These are phyloP conservation scores for Talaromyces sp. DNA, from an alignment of 2,329 filamentous ascomycete species.

Conservation along the genomic window DNA sequence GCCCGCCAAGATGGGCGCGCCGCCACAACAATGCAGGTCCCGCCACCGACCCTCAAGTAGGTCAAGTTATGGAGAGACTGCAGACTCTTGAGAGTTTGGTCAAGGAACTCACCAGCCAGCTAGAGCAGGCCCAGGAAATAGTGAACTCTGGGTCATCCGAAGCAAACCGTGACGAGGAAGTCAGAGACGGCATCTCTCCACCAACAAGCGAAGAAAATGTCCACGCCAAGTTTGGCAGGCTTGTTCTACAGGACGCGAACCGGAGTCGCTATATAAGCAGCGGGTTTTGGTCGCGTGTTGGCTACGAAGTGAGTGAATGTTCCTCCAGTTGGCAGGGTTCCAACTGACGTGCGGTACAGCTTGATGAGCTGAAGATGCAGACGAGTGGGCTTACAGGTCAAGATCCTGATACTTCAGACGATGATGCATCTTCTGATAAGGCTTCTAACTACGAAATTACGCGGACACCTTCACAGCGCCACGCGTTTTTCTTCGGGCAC, in stretches of 20 bases:
- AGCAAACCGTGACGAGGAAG: not conserved
- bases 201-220: constrained; percentile 15
- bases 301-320: constrained; percentile 45
- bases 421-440: not conserved
- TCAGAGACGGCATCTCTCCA: constrained; percentile 11
- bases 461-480: not conserved
- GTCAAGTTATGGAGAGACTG: constrained; percentile 46
- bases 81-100: constrained; percentile 48
- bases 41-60: constrained; percentile 22
- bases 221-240: constrained; percentile 42
- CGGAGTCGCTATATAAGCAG: constrained; percentile 47
- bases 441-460: not conserved
- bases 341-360: not conserved
- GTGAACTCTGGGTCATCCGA: not conserved
- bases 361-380: not conserved
- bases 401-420: not conserved
- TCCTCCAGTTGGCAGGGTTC: constrained; percentile 28
- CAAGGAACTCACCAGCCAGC: constrained; percentile 44
- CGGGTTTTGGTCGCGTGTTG: constrained; percentile 53
- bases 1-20: constrained; percentile 51
- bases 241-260: constrained; percentile 43
- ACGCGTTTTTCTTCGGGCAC: not conserved
- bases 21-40: constrained; percentile 38
- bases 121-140: constrained; percentile 30
- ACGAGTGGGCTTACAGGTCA: not conserved